phyloP scores from a whole-genome alignment of 140 eudicot genomes.

The Stevia rebaudiana region DNA sequence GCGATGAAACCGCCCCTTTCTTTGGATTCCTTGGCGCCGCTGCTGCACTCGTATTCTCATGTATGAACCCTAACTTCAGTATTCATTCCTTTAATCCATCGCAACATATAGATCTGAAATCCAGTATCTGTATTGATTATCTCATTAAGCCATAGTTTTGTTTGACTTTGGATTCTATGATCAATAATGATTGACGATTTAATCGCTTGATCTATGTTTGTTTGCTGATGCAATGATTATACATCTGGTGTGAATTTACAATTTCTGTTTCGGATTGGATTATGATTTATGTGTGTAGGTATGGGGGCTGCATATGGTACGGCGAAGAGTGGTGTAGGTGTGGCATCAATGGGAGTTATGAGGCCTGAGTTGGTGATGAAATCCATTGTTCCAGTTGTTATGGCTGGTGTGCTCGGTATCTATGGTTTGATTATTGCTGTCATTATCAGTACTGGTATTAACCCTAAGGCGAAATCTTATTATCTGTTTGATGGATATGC shows the following conservation, averaged over 20 bases:
- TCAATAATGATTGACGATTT: neutral
- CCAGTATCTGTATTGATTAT: neutral
- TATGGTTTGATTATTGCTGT: slow-evolving; percentile 75
- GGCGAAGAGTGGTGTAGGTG: slow-evolving; percentile 78
- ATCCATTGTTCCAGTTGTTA: slow-evolving; percentile 74
- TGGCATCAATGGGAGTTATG: slow-evolving; percentile 86
- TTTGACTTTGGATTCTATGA: neutral
- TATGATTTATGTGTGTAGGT: slow-evolving; percentile 26
- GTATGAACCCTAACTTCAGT: slow-evolving; percentile 25
- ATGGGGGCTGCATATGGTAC: slow-evolving; percentile 83
- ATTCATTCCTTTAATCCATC: neutral
- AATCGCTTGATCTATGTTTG: neutral
- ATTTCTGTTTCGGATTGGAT: slow-evolving; percentile 1
- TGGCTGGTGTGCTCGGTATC: slow-evolving; percentile 86
- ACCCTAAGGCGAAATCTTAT: slow-evolving; percentile 71
- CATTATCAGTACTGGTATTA: slow-evolving; percentile 66
- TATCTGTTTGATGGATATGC: slow-evolving; percentile 72
- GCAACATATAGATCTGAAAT: neutral
- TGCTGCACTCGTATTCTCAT: slow-evolving; percentile 70
- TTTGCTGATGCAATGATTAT: neutral
- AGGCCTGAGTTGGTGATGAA: slow-evolving; percentile 82
- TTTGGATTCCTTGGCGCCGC: slow-evolving; percentile 74
- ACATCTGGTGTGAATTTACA: neutral
- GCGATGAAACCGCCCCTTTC: slow-evolving; percentile 75
- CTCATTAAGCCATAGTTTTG: too few relatives aligned